Percentiles rank a stretch among this genome's conserved stretches.
These are phyloP conservation scores for Colletotrichum trifolii DNA, from an alignment of 2,329 filamentous ascomycete genomes.

Conservation along the genomic window DNA sequence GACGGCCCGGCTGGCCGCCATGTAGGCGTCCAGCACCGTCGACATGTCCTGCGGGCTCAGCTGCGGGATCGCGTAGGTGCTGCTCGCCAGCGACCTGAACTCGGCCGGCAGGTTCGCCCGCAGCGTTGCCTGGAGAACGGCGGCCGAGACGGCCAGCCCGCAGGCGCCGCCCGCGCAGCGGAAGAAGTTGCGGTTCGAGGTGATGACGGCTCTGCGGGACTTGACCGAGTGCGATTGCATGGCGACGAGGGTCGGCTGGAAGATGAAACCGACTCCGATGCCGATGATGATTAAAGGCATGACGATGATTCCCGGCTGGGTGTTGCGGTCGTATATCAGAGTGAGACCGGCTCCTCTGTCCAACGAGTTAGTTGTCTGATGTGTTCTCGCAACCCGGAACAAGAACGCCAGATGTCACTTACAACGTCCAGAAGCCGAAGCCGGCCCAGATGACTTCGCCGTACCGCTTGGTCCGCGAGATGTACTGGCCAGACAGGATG, in stretches of 20 bases:
- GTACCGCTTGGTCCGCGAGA: constrained; percentile 67
- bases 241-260: constrained; percentile 64
- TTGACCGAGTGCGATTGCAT: constrained; percentile 68
- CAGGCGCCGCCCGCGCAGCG: constrained; percentile 68
- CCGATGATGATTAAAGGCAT: constrained; percentile 62
- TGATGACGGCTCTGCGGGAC: constrained; percentile 69
- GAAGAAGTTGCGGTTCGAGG: constrained; percentile 72
- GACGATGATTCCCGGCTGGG: constrained; percentile 59
- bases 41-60: constrained; percentile 28
- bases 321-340: constrained; percentile 58
- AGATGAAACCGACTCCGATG: constrained; percentile 62
- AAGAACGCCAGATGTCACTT: constrained; percentile 26
- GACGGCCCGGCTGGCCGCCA: constrained; percentile 63
- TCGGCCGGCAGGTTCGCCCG: constrained; percentile 41
- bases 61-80: constrained; percentile 44
- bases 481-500: constrained; percentile 65
- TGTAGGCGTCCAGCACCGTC: constrained; percentile 54
- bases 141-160: constrained; percentile 67
- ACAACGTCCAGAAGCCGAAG: constrained; percentile 50
- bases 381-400: background rate
- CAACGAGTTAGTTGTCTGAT: background rate
- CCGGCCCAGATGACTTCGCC: constrained; percentile 65
- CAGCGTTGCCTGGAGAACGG: constrained; percentile 52
- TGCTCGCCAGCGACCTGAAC: constrained; percentile 42
- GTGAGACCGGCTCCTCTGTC: constrained; percentile 61